phyloP scores from a whole-genome alignment of 2,329 filamentous ascomycete genomes.

The Cladophialophora bantiana region DNA sequence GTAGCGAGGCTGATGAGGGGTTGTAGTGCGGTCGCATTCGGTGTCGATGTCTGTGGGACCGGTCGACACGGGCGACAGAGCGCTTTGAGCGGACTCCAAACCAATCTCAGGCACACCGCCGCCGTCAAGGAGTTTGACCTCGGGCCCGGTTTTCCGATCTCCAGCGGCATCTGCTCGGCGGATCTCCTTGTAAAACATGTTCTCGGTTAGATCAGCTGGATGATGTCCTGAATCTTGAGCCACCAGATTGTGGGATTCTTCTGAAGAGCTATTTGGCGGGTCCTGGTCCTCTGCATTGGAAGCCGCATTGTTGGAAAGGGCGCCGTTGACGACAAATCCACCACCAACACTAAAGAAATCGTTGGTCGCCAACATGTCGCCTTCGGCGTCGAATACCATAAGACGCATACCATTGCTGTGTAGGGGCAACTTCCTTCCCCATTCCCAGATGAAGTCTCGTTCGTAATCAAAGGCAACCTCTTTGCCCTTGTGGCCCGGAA shows the following conservation, averaged over 20 bases:
- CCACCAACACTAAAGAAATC: conserved; percentile 37
- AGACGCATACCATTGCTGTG: conserved; percentile 37
- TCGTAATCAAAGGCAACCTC: conserved; percentile 36
- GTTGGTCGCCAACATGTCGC: conserved; percentile 34
- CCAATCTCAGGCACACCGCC: background rate
- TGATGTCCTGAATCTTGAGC: conserved; percentile 24
- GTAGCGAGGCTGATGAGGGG: conserved; percentile 23
- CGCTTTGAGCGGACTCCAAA: background rate
- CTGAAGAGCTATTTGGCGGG: conserved; percentile 1
- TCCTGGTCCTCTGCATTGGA: background rate
- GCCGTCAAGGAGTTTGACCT: conserved; percentile 10
- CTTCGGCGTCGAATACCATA: conserved; percentile 32
- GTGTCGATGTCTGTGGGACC: conserved; percentile 1
- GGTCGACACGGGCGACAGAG: background rate
- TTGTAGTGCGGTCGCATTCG: background rate
- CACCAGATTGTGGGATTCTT: background rate
- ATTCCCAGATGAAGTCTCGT: conserved; percentile 37
- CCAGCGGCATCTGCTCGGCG: conserved; percentile 24
- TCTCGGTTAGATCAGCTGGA: conserved; percentile 30
- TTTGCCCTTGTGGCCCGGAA: conserved; percentile 20
- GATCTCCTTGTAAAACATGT: conserved; percentile 35
- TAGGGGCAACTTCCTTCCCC: conserved; percentile 31
- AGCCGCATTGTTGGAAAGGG: conserved; percentile 12
- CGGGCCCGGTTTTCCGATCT: conserved; percentile 23
- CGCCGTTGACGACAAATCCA: conserved; percentile 37